Conservation (phyloP, 768 basidiomycete genomes). For the Myochromella boudieri region DNA sequence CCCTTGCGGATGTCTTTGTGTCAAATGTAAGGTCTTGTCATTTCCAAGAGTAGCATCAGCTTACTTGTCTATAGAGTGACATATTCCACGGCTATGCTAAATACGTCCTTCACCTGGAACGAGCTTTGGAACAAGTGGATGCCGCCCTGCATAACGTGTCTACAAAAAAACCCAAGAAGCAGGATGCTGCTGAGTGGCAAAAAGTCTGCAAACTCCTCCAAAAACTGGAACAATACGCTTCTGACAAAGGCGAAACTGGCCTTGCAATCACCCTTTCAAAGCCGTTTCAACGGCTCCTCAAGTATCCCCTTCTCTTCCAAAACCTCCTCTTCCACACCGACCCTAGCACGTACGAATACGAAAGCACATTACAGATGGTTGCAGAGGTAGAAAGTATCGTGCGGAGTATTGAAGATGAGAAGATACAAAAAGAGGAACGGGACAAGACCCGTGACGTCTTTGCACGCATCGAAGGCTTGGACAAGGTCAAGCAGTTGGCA, state of each 20-base stretch:
- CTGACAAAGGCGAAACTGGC: constrained; percentile 89
- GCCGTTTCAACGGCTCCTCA: constrained; percentile 94
- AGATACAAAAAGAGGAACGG: constrained; percentile 93
- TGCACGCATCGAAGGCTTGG: constrained; percentile 94
- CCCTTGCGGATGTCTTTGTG: constrained; percentile 94
- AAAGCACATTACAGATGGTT: constrained; percentile 94
- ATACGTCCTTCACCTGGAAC: constrained; percentile 92
- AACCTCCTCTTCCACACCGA: constrained; percentile 97
- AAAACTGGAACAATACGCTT: constrained; percentile 76
- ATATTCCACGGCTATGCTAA: constrained; percentile 93
- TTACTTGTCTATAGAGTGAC: constrained; percentile 61
- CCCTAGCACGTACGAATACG: constrained; percentile 96
- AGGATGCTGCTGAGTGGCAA: constrained; percentile 76
- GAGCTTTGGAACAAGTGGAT: constrained; percentile 86
- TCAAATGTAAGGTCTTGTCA: constrained; percentile 65
- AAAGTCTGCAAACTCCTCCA: constrained; percentile 74
- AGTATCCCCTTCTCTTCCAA: constrained; percentile 97
- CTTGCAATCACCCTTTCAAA: constrained; percentile 94
- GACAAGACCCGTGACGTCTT: constrained; percentile 94
- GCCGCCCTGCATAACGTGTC: constrained; percentile 65
- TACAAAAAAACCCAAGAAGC: constrained; percentile 79
- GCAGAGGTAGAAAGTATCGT: constrained; percentile 97
- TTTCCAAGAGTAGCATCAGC: constrained; percentile 7
- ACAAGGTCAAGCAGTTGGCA: constrained; percentile 90
- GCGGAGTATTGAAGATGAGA: constrained; percentile 96